A percentile compares a stretch with the other conserved stretches of the same genome.
phyloP scores from a whole-genome alignment of 352 stramenopile genomes.

The Pythium dissotocum region DNA sequence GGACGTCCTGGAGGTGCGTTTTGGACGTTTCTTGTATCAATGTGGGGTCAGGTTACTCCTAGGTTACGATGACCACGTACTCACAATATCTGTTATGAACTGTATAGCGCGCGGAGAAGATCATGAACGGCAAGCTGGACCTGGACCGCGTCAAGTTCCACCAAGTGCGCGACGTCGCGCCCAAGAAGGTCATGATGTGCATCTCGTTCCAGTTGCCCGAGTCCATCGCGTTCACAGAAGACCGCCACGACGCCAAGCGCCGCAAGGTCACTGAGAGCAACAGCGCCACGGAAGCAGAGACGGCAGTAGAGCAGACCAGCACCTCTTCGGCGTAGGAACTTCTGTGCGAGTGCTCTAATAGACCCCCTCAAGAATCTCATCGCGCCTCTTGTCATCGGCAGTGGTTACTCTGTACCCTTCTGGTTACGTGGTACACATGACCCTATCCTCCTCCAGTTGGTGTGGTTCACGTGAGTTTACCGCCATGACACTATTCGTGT shows the following conservation, averaged over 20 bases:
- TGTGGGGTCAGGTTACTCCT: no score
- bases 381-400: no score
- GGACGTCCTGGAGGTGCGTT: conserved; percentile 64
- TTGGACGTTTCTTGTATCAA: no score
- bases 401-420: no score
- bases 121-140: conserved; percentile 66
- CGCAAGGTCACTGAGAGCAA: conserved; percentile 39
- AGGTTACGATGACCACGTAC: no score
- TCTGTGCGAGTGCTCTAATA: no score
- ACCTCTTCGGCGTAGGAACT: neutral
- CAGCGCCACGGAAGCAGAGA: neutral
- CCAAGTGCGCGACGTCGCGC: conserved; percentile 94
- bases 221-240: conserved; percentile 58
- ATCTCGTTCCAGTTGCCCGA: conserved; percentile 93
- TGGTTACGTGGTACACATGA: no score
- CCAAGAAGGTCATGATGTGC: conserved; percentile 98
- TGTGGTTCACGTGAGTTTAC: no score
- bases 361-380: no score
- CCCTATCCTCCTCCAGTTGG: no score
- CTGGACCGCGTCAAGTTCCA: conserved; percentile 59
- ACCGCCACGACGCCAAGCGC: conserved; percentile 53
- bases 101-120: conserved; percentile 59
- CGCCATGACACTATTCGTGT: no score
- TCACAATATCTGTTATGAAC: conserved; percentile 17
- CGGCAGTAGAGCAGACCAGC: neutral